phyloP scores from a whole-genome alignment of 441 rosid species.

The Adansonia madagascariensis region DNA sequence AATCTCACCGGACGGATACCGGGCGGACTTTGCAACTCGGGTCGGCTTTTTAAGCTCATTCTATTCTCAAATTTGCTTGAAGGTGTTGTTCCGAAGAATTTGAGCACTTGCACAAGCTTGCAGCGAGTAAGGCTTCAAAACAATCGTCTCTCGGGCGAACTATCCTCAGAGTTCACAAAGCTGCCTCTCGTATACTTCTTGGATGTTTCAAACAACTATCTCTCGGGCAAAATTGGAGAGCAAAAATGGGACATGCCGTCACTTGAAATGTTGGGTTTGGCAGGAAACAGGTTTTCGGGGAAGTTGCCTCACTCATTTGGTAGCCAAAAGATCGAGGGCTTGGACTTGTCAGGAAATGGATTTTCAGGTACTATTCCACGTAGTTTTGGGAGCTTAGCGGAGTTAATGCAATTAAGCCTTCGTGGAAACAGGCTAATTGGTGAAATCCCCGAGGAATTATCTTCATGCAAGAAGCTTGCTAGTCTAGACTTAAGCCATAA shows the following conservation, averaged over 20 bases:
- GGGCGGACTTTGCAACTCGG: slow-evolving; percentile 60
- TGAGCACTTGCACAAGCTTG: slow-evolving; percentile 61
- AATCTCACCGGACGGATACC: slow-evolving; percentile 70
- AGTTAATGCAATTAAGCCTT: slow-evolving; percentile 64
- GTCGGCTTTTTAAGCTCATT: slow-evolving; percentile 70
- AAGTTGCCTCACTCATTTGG: slow-evolving; percentile 59
- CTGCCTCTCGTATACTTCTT: slow-evolving; percentile 71
- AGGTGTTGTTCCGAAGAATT: slow-evolving; percentile 55
- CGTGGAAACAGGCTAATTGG: slow-evolving; percentile 59
- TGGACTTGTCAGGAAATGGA: slow-evolving; percentile 61
- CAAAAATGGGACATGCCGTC: slow-evolving; percentile 68
- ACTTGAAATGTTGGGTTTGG: slow-evolving; percentile 75
- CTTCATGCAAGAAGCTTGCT: slow-evolving; percentile 71
- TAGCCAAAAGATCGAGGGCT: slow-evolving; percentile 56
- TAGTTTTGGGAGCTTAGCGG: slow-evolving; percentile 42
- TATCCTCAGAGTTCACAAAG: slow-evolving; percentile 52
- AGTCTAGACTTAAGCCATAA: slow-evolving; percentile 75
- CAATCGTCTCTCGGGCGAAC: slow-evolving; percentile 61
- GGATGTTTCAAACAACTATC: slow-evolving; percentile 71
- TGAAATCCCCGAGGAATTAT: slow-evolving; percentile 62
- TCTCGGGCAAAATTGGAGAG: slow-evolving; percentile 51
- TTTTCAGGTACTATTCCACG: slow-evolving; percentile 61
- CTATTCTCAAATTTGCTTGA: slow-evolving; percentile 70
- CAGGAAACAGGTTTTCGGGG: slow-evolving; percentile 56
- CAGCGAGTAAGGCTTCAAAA: slow-evolving; percentile 72